Evolutionary conservation across 805 yeast species (phyloP), one percentile per base, ranked within the genome.

Genomic region (Hanseniaspora nectarophila): DNA sequence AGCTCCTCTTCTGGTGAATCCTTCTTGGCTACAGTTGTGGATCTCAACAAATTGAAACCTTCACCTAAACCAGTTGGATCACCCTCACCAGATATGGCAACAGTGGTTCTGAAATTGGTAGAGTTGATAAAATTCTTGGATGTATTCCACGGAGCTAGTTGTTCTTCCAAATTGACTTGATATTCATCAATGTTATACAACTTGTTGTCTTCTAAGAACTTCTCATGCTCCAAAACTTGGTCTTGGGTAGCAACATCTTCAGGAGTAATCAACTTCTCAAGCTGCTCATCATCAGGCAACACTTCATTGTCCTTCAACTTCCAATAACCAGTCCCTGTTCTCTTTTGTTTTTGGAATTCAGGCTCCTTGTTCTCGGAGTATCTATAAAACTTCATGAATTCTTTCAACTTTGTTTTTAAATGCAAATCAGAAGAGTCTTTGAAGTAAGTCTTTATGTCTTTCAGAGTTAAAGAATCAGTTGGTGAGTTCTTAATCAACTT

Each of bases 361-460:
- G 43, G 24, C n/a, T 45, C 51, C 59, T 88, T 95, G 65, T 89
- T 97, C 7, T 82, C 86, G 12, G 97, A 97, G 35, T 82, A 80
- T 59, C 97, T 74, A 68, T 90, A 97, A 61, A 85, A 92, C 61
- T 89, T 97, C 98, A 92, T 92, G 60, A 92, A 92, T 68, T 92
- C 98, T 66, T 92, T 92, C 53, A 92, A 73, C 56, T 96, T 74
- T 68, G 90, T 97, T 60, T 98, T 76, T 63, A 87, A 90, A 65
- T 92, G 98, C 86, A 90, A 89, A 62, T 92, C 97, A 61, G 85
- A 89, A 66, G 89, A 97, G 59, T 88, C 97, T 0, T 98, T 97
- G 63, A 92, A 92, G 70, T 90, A 97, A 47, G 77, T 76, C 0
- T 95, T 80, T 21, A 92, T 85, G 57, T 92, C 97, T 57, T 81